Evolutionary conservation across 2,329 filamentous ascomycete species (phyloP), one percentile per base, ranked within the genome.

Genomic region (Fonsecaea erecta): DNA sequence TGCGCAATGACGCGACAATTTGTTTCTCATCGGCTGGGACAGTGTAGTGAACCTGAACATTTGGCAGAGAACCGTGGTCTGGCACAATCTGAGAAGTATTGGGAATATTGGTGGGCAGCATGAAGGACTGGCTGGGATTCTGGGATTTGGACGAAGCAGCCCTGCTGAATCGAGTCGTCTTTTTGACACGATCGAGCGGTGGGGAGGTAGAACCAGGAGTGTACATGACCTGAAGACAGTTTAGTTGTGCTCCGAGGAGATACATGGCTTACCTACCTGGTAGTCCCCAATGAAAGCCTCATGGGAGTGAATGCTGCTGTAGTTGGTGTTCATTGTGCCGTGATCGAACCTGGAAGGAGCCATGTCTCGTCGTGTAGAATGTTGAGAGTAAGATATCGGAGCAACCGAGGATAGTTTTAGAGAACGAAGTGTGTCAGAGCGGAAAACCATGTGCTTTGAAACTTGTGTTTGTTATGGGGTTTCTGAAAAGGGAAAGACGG

Each of bases 1-100:
- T 68, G n/a, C 70, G 63, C 11, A 72, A 62, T 35, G 70, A 72
- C n/a, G 69, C 70, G 18, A 72, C 66, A n/a, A 72, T 72, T 59
- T 72, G 69, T 63, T 72, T 72, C 65, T 72, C 70, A 34, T 72
- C 70, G 43, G 69, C 69, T 11, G 70, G 70, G 24, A 72, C 54
- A 21, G 60, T 62, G 66, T 72, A 71, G 54, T 70, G 69, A 11
- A 71, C 60, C 30, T 70, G 69, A 28, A 72, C 60, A 52, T 69
- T 66, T 8, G 69, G 70, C 24, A 72, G 58, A 16, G 63, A 62
- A 43, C 70, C 70, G 14, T 70, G 66, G 54, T 71, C 69, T 12
- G 69, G 66, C 43, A 72, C 48, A 34, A 72, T 71, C 43, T 70
- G 63, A 26, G 70, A 72, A n/a, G 69, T 70, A 55, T 72, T 71